Evolutionary conservation across 2,329 filamentous ascomycete species (phyloP), one percentile per base, ranked within the genome.

Genomic region (Hypoxylon rubiginosum): DNA sequence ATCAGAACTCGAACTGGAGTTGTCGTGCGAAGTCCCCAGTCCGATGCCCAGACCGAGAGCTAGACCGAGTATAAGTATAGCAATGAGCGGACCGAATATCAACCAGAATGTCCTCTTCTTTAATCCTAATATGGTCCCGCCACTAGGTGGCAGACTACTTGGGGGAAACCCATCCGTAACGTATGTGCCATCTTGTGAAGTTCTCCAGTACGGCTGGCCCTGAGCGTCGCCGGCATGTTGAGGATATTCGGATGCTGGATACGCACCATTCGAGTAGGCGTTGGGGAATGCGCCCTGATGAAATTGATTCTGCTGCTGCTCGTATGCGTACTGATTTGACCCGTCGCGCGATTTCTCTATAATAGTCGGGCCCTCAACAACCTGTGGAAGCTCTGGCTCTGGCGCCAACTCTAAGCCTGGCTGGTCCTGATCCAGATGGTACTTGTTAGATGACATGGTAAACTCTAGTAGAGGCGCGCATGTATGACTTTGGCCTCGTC

Each of bases 11-110:
- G 56, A 62, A 46, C 17, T 19, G 3, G 63, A 54, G 7, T 45
- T n/a, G n/a, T 45, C 41, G 24, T 70, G 58, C 0, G 43, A 39
- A 30, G 19, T 59, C 17, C 58, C 62, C 13, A 75, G 52, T 8
- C 73, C 74, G 2, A 73, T 70, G n/a, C 74, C 73, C 10, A 76
- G 51, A 10, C 74, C 73, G 1, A 74, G 67, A 2, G 73, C 71
- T 24, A 76, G 43, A 2, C 72, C 72, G 17, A 75, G 66, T 15
- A 72, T 61, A 8, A 75, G 55, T 11, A 76, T 13, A 6, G 64
- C 67, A 32, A 74, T 53, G 1, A 75, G 57, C 15, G 73, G 73
- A 1, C 68, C 71, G 21, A 73, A 64, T 41, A 74, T 68, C 9
- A 74, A 43, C 72, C 72, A 75, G 52, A 74, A 76, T 9, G 46